Percentiles rank a stretch among this genome's conserved stretches.
Conservation (phyloP, 2,329 filamentous ascomycete species). For the Westerdykella aurantiaca region DNA sequence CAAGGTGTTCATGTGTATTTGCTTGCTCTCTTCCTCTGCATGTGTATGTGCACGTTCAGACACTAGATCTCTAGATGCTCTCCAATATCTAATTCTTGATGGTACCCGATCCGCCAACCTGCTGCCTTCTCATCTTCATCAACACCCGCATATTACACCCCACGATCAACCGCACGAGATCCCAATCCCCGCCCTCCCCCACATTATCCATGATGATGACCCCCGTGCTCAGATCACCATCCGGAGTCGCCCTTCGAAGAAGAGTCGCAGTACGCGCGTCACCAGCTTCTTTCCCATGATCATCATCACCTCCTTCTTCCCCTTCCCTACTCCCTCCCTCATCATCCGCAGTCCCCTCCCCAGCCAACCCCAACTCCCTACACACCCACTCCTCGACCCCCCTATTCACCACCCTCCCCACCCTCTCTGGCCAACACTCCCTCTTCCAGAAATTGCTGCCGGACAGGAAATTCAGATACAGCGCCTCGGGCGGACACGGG, state of each 20-base stretch:
- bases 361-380: constrained; percentile 24
- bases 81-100: no score
- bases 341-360: constrained; percentile 4
- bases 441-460: constrained; percentile 93
- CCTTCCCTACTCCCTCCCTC: constrained; percentile 20
- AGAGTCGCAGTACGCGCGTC: background rate
- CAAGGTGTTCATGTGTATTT: no score
- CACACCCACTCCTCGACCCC: constrained; percentile 58
- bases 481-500: constrained; percentile 50
- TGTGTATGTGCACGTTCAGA: no score
- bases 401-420: constrained; percentile 83
- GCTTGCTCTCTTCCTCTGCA: no score
- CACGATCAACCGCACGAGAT: constrained; percentile 77
- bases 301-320: constrained; percentile 37
- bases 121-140: constrained; percentile 66
- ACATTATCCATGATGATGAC: constrained; percentile 94
- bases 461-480: constrained; percentile 86
- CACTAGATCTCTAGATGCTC: no score
- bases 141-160: constrained; percentile 38
- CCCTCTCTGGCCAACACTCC: constrained; percentile 86
- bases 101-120: background rate
- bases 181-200: constrained; percentile 81
- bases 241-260: background rate
- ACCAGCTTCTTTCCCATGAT: constrained; percentile 41
- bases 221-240: constrained; percentile 66